Conservation (phyloP, 257 asterid species). For the Solanum verrucosum region DNA sequence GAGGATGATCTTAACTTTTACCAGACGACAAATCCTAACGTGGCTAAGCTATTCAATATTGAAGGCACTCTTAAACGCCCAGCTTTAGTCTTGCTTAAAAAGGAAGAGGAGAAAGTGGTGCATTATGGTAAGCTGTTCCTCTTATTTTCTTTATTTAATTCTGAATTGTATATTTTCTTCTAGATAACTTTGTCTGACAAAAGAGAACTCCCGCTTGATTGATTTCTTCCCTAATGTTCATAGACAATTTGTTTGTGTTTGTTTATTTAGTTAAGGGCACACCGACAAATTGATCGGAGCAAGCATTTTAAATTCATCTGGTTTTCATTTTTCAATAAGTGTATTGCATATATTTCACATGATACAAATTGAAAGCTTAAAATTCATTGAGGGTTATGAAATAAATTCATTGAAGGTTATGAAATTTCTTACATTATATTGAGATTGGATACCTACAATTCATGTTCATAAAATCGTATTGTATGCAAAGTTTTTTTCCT, state of each 20-base stretch:
- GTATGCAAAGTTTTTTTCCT: background rate
- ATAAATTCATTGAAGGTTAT: background rate
- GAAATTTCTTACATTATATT: background rate
- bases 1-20: constrained; percentile 73
- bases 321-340: background rate
- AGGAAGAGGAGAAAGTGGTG: constrained; percentile 58
- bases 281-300: background rate
- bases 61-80: constrained; percentile 59
- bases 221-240: background rate
- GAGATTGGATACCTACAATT: background rate
- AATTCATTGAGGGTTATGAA: background rate
- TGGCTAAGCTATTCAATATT: constrained; percentile 63
- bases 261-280: background rate
- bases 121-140: constrained; percentile 42
- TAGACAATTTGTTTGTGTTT: background rate
- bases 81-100: constrained; percentile 60
- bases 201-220: background rate
- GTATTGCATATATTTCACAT: background rate
- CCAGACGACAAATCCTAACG: constrained; percentile 60
- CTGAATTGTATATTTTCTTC: background rate
- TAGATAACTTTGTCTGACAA: background rate
- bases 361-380: background rate
- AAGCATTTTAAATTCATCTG: background rate
- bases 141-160: background rate
- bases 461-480: background rate